A percentile compares a stretch with the other conserved stretches of the same genome.
Evolutionary conservation across 1,139 yeast species (phyloP).

Genomic region (Scheffersomyces illinoinensis): DNA sequence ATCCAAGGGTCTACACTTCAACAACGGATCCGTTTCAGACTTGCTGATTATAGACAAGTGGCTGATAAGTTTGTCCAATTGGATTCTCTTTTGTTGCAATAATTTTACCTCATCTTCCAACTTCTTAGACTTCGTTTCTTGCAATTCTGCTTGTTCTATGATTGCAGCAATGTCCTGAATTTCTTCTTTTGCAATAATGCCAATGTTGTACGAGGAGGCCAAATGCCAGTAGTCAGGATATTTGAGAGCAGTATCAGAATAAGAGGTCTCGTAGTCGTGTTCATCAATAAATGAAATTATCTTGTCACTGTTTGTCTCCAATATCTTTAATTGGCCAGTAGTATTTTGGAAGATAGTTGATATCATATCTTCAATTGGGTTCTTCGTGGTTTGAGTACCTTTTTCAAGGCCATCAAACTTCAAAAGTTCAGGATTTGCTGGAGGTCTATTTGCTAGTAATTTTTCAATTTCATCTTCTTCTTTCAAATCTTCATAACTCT

Average conservation of each 20-base stretch:
- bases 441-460: slow-evolving; percentile 7
- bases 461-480: slow-evolving; percentile 3
- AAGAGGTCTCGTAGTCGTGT: slow-evolving; percentile 6
- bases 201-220: slow-evolving; percentile 7
- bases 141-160: neutral
- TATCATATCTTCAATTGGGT: slow-evolving; percentile 4
- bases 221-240: slow-evolving; percentile 12
- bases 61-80: slow-evolving; percentile 14
- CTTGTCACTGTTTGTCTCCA: slow-evolving; percentile 8
- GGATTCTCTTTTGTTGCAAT: slow-evolving; percentile 9
- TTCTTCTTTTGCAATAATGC: slow-evolving; percentile 2
- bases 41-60: slow-evolving; percentile 11
- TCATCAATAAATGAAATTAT: slow-evolving; percentile 6
- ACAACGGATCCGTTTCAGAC: slow-evolving; percentile 9
- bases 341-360: slow-evolving; percentile 6
- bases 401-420: slow-evolving; percentile 9
- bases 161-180: slow-evolving; percentile 3
- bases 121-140: slow-evolving; percentile 1
- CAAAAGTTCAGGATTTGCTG: slow-evolving; percentile 7
- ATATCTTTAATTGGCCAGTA: slow-evolving; percentile 7
- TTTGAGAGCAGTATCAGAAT: slow-evolving; percentile 4
- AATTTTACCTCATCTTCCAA: slow-evolving; percentile 8
- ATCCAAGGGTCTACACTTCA: slow-evolving; percentile 17
- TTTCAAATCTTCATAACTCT: neutral
- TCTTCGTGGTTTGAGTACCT: slow-evolving; percentile 1